These are phyloP conservation scores for Zymoseptoria passerinii DNA, from an alignment of 2,329 filamentous ascomycete species.

Conservation along the genomic window DNA sequence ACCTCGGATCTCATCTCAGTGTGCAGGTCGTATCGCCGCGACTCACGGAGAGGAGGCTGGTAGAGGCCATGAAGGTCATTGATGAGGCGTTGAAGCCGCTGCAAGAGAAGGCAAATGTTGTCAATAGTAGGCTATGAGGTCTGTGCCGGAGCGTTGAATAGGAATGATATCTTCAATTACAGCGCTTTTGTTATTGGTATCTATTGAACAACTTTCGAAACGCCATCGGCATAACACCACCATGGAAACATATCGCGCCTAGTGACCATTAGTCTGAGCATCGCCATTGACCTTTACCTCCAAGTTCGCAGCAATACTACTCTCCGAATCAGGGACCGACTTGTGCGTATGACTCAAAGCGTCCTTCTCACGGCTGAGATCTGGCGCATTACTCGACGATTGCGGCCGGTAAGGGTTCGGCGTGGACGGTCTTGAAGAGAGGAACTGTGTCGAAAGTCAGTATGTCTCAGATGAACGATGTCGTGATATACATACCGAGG, in stretches of 20 bases:
- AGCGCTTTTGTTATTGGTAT: neutral
- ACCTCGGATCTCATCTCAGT: constrained; percentile 47
- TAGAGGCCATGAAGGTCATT: constrained; percentile 46
- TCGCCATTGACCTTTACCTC: constrained; percentile 21
- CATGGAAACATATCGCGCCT: neutral
- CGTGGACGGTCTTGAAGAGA: constrained; percentile 58
- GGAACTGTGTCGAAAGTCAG: constrained; percentile 49
- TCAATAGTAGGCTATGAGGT: neutral
- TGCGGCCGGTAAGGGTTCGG: constrained; percentile 47
- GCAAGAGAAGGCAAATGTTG: neutral
- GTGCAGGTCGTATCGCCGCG: constrained; percentile 51
- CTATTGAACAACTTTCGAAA: neutral
- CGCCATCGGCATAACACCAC: neutral
- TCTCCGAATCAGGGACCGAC: constrained; percentile 24
- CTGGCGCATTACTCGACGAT: constrained; percentile 22
- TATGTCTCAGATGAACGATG: constrained; percentile 1
- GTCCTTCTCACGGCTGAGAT: constrained; percentile 23
- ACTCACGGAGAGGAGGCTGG: constrained; percentile 46
- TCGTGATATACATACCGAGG: constrained; percentile 59
- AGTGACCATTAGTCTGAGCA: neutral
- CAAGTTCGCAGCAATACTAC: constrained; percentile 25
- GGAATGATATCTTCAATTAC: neutral
- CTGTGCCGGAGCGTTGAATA: neutral
- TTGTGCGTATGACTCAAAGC: constrained; percentile 24
- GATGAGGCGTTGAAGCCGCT: constrained; percentile 35